Base-by-base conservation (phyloP, 371 early-diverging fungal species). In the Sporodiniella umbellata region DNA sequence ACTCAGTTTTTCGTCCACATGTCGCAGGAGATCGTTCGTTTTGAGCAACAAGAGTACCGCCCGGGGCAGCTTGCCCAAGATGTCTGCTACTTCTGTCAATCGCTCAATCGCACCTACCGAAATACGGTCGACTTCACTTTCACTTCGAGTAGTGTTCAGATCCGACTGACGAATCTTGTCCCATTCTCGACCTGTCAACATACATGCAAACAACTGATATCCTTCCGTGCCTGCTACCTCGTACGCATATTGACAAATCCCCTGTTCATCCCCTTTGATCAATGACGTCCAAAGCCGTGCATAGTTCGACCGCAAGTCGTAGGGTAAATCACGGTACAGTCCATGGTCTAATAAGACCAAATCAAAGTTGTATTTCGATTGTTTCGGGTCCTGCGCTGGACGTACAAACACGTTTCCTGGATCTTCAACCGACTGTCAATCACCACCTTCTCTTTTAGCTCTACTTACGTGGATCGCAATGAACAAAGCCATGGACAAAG, bases 291-390 rank as follows among this genome's bases (percentile, higher is more conserved):
- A 96, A 39, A 97, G 74, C 42, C 83, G 80, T 1, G 95, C 94
- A 64, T 96, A 96, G 57, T 87, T 80, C 11, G 84, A 72, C 18
- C 92, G 78, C 60, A 96, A 80, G 24, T 81, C 75, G 0, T 75
- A 62, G 0, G 86, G 45, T 19, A 97, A 62, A 4, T 76, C 73
- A 14, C 93, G 87, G 67, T 97, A 97, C 10, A 97, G 71, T 3
- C 98, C 98, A 69, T 96, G 98, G 62, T 97, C 98, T 40, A 97
- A 64, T 4, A 97, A 68, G 0, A 94, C 88, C 21, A 97, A 59
- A 30, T 94, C 89, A 73, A 94, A 96, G 58, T 92, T 93, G 49
- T 80, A 66, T 8, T 75, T 72, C 0, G 80, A 75, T 2, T 53
- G 50, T 25, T 58, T 62, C 2, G 80, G 47, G 3, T 71, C 42